Evolutionary conservation across 164 flowering plant genomes (phyloP), one percentile per base, ranked within the genome.

Genomic region (Tinospora cordifolia): DNA sequence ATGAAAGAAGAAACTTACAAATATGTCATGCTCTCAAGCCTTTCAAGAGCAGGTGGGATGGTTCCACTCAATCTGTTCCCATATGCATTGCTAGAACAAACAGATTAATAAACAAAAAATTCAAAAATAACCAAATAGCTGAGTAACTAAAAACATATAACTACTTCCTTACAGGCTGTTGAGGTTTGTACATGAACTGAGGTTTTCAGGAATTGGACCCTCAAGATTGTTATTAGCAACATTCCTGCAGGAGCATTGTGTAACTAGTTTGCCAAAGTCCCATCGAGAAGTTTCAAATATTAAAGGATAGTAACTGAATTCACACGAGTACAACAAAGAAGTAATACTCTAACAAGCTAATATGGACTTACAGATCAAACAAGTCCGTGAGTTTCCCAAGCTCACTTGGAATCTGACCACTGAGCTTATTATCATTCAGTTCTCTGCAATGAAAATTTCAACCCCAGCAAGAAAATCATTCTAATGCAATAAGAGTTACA

Each of bases 331-430:
- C 36, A 46, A 19, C 25, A 39, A 9, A 15, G 26, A 3, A 5
- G 8, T 17, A 6, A 10, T 26, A 27, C 14, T 3, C 22, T 46
- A 27, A 49, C 6, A 49, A 25, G 14, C 30, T 34, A 68, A 63
- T 22, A 6, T 71, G 36, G 41, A 82, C 92, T 2, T 87, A 95
- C 99, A 95, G 81, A 74, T 92, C 97, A 84, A 86, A 95, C 75
- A 95, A 81, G 59, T 92, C 93, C 0, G 91, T 85, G 21, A 95
- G 95, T 82, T 87, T 87, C 77, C 99, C 98, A 54, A 95, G 91
- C 76, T 90, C 96, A 39, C 94, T 82, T 38, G 99, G 99, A 71
- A 95, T 87, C 71, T 51, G 80, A n/a, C 99, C 98, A 34, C 81
- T 79, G 26, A 95, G 88, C 44, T 80, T 81, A 80, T 95, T 90